Evolutionary conservation across 768 basidiomycete species (phyloP).

Genomic region (Russula ochroleuca): DNA sequence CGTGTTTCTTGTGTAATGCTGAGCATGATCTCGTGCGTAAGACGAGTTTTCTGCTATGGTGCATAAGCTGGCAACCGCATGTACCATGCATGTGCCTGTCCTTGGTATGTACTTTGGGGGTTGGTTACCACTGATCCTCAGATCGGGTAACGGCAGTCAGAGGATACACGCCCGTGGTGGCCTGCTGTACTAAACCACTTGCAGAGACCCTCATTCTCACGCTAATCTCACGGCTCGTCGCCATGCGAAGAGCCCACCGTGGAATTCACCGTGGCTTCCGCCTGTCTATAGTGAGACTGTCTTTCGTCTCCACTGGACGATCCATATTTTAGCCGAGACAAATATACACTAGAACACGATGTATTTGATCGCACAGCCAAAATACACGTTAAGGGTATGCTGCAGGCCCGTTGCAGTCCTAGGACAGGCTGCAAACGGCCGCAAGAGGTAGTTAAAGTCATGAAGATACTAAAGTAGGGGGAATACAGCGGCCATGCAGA

Average conservation of each 20-base stretch:
- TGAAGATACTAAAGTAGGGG: conserved; percentile 20
- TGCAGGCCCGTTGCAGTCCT: conserved; percentile 6
- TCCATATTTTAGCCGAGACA: conserved; percentile 20
- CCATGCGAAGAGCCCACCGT: background rate
- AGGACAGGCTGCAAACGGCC: conserved; percentile 5
- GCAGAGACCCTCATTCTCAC: conserved; percentile 13
- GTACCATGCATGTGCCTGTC: conserved; percentile 10
- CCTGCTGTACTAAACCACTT: conserved; percentile 12
- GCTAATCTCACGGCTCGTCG: conserved; percentile 7
- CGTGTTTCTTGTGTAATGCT: conserved; percentile 2
- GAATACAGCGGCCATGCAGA: conserved; percentile 14
- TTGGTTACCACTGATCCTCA: conserved; percentile 4
- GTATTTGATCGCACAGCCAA: conserved; percentile 14
- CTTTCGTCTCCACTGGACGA: too few relatives aligned
- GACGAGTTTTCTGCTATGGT: background rate
- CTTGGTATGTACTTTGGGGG: conserved; percentile 17
- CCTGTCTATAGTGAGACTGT: conserved; percentile 10
- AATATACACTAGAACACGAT: conserved; percentile 18
- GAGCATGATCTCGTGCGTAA: background rate
- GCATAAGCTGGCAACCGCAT: conserved; percentile 17
- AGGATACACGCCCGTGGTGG: background rate
- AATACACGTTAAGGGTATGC: conserved; percentile 12
- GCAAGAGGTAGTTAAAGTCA: background rate
- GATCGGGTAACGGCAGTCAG: background rate
- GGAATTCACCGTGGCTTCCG: conserved; percentile 12